Evolutionary conservation across 768 basidiomycete species (phyloP).

Genomic region (Tubosaeta brunneosetosa): DNA sequence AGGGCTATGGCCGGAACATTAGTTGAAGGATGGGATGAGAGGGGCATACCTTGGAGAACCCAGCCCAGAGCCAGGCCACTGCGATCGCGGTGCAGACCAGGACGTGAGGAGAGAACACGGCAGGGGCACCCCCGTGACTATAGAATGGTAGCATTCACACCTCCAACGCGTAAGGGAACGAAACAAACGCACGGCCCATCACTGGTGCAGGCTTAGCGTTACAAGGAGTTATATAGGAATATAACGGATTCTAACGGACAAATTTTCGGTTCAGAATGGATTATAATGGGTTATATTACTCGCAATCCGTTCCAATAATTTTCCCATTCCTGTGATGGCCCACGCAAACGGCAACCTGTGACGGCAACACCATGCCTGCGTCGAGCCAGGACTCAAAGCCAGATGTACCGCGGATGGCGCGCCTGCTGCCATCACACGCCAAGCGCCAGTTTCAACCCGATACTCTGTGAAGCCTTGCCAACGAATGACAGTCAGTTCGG

Average conservation of each 20-base stretch:
- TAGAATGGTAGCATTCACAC: too few species aligned
- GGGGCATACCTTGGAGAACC: conserved; percentile 44
- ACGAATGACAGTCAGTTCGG: conserved; percentile 49
- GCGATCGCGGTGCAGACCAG: conserved; percentile 9
- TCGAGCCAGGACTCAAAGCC: conserved; percentile 35
- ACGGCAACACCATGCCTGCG: conserved; percentile 22
- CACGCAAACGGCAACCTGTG: neutral
- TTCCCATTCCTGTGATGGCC: too few species aligned
- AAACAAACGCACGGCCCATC: neutral
- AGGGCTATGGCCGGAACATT: neutral
- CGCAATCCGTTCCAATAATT: too few species aligned
- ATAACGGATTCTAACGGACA: too few species aligned
- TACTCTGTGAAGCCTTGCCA: conserved; percentile 55
- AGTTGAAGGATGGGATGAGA: too few species aligned
- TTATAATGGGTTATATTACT: too few species aligned
- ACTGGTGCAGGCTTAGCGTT: too few species aligned
- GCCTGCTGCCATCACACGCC: conserved; percentile 38
- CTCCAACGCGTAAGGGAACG: too few species aligned
- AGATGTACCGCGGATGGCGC: conserved; percentile 27
- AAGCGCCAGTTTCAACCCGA: conserved; percentile 52
- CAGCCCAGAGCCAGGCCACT: conserved; percentile 27
- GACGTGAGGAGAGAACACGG: conserved; percentile 3
- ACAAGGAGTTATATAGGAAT: too few species aligned
- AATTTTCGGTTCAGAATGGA: too few species aligned
- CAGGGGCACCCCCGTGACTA: neutral